Conservation (phyloP, 1,284 basidiomycete species). For the Hemileia vastatrix region DNA sequence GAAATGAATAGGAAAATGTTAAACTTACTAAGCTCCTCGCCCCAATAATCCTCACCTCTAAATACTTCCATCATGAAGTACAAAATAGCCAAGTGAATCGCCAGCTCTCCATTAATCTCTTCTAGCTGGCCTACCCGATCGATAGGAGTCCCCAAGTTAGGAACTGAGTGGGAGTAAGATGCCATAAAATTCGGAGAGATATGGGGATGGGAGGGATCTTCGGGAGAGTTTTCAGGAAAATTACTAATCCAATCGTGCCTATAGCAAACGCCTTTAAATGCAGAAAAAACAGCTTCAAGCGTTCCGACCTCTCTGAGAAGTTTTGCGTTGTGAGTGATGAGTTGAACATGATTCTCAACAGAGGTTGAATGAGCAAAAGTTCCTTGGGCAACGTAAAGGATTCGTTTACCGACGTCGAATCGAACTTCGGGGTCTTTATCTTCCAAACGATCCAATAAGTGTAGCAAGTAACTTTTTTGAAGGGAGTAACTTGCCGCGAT, state of each 20-base stretch:
- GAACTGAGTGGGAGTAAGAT: too few species aligned
- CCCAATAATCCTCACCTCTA: constrained; percentile 81
- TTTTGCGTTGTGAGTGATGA: constrained; percentile 90
- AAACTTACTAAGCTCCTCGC: constrained; percentile 63
- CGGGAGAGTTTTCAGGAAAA: constrained; percentile 9
- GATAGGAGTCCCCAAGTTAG: constrained; percentile 2
- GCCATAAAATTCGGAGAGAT: constrained; percentile 8
- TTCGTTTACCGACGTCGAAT: constrained; percentile 70
- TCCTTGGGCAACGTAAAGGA: constrained; percentile 85
- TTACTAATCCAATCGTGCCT: constrained; percentile 23
- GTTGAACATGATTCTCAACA: constrained; percentile 86
- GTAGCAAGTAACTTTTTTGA: constrained; percentile 54
- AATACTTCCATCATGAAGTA: constrained; percentile 89
- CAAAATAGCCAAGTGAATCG: constrained; percentile 79
- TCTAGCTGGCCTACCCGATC: constrained; percentile 71
- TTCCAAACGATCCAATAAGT: constrained; percentile 72
- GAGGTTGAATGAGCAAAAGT: constrained; percentile 82
- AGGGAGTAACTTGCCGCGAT: constrained; percentile 11
- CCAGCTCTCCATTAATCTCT: constrained; percentile 79
- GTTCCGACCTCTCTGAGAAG: constrained; percentile 42
- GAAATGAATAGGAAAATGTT: neutral
- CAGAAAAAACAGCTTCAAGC: constrained; percentile 15
- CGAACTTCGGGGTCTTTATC: constrained; percentile 71
- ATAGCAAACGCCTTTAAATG: constrained; percentile 15
- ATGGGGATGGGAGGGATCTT: neutral